Conservation (phyloP, 257 asterid genomes). For the Lantana camara region DNA sequence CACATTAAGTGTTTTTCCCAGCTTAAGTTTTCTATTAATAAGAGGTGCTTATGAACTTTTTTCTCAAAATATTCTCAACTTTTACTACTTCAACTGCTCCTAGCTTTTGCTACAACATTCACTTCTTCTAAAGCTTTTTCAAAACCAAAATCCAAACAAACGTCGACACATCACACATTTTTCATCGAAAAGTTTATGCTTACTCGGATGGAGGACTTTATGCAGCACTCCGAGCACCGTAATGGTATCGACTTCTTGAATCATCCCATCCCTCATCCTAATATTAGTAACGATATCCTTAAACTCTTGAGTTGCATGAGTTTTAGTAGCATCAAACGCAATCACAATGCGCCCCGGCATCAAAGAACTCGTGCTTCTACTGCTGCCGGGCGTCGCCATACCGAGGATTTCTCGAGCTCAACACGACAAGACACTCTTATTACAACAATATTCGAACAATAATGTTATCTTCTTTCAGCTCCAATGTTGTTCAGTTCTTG, state of each 20-base stretch:
- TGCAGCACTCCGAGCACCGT: constrained; percentile 67
- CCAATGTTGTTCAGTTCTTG: not conserved
- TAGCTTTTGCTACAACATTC: too few species aligned
- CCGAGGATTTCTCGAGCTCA: not conserved
- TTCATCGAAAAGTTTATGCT: constrained; percentile 22
- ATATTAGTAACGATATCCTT: constrained; percentile 37
- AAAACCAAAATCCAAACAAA: not conserved
- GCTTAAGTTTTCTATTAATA: too few species aligned
- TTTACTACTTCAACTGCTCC: too few species aligned
- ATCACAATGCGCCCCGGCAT: constrained; percentile 56
- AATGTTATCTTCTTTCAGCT: not conserved
- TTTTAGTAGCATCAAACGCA: constrained; percentile 67
- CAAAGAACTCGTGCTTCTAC: constrained; percentile 26
- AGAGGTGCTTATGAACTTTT: too few species aligned
- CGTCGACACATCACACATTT: not conserved
- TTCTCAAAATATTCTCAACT: too few species aligned
- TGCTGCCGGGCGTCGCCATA: constrained; percentile 39
- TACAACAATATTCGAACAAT: not conserved
- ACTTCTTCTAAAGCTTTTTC: too few species aligned
- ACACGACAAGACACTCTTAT: not conserved
- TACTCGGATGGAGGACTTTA: constrained; percentile 65
- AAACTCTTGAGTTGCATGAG: constrained; percentile 37
- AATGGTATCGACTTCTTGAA: constrained; percentile 57
- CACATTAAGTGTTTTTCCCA: too few species aligned
- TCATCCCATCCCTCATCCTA: constrained; percentile 43